Evolutionary conservation across 2,329 filamentous ascomycete genomes (phyloP).

Genomic region (Penicillium sp.): DNA sequence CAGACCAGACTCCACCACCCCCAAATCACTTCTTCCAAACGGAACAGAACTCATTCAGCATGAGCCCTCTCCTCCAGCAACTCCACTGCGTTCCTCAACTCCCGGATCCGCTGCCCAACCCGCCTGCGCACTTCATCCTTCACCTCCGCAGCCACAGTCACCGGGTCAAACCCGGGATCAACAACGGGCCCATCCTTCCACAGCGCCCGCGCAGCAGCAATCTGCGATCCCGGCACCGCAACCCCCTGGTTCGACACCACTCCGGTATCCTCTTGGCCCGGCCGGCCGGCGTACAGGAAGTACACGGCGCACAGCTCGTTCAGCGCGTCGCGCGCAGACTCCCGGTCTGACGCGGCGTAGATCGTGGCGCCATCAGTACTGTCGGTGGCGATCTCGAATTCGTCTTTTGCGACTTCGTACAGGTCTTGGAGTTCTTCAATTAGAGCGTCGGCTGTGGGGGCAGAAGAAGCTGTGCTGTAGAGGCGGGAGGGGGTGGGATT

Average conservation of each 20-base stretch:
- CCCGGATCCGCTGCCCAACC: slow-evolving; percentile 46
- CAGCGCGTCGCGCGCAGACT: slow-evolving; percentile 47
- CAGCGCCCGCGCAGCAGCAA: not conserved
- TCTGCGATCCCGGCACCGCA: slow-evolving; percentile 3
- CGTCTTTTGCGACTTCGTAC: slow-evolving; percentile 46
- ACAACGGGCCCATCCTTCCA: slow-evolving; percentile 22
- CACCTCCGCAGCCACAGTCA: slow-evolving; percentile 27
- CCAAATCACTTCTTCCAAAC: too few species aligned
- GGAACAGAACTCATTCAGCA: slow-evolving; percentile 25
- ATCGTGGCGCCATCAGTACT: slow-evolving; percentile 46
- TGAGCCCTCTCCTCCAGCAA: slow-evolving; percentile 42
- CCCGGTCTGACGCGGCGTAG: slow-evolving; percentile 48
- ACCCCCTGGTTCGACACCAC: too few species aligned
- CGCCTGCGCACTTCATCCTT: slow-evolving; percentile 45
- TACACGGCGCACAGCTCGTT: slow-evolving; percentile 39
- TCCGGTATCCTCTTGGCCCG: slow-evolving; percentile 14
- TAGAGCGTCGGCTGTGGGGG: slow-evolving; percentile 30
- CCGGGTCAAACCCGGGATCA: slow-evolving; percentile 34
- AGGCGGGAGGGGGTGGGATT: slow-evolving; percentile 5
- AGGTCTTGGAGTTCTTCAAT: slow-evolving; percentile 41
- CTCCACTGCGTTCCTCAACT: slow-evolving; percentile 47
- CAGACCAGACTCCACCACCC: too few species aligned
- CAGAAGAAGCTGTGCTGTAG: slow-evolving; percentile 7
- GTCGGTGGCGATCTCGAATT: slow-evolving; percentile 51
- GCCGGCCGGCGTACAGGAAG: slow-evolving; percentile 31